Evolutionary conservation across 2,329 filamentous ascomycete genomes (phyloP), one percentile per base, ranked within the genome.

Genomic region (Fusarium xylarioides): DNA sequence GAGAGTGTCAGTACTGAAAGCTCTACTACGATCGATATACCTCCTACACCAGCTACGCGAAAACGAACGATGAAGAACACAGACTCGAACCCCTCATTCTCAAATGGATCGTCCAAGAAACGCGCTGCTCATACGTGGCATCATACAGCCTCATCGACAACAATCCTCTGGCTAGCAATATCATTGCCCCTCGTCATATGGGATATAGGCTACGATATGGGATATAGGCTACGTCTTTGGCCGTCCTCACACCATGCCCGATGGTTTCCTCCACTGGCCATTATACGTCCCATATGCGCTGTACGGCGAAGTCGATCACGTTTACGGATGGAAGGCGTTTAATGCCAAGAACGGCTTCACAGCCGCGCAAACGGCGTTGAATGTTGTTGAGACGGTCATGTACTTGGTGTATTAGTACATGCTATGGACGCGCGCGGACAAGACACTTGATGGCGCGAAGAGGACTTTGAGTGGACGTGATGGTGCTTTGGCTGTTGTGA

Each of bases 191-290:
- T 97, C 68, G 93, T 97, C 54, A 79, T 89, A 56, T 97, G 95
- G 95, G 95, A 97, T 83, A 89, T 89, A 35, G 85, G 86, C 65
- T 97, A 97, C 84, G 90, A 79, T 89, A 56, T 97, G 95, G 95
- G 95, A 97, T 83, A 89, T 89, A 35, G 85, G 86, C 65, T 97
- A 97, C 84, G 90, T 97, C 43, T 85, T 97, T 52, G 84, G 93
- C 60, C 93, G 95, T 26, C 95, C 95, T 35, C 89, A 91, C 81
- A 93, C 91, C 64, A 96, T 97, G 93, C 90, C 91, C 1, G 93
- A 93, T 74, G 94, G 94, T 21, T 83, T 82, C 52, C 84, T 92
- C 58, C 93, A 97, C 83, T 85, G 83, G 84, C 92, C 93, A 4
- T 77, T 97, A 46, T 97, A 90, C 88, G 84, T 83, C 35, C 94